Base-by-base conservation (phyloP, 495 filamentous ascomycete genomes). In the Neurospora sp. region DNA sequence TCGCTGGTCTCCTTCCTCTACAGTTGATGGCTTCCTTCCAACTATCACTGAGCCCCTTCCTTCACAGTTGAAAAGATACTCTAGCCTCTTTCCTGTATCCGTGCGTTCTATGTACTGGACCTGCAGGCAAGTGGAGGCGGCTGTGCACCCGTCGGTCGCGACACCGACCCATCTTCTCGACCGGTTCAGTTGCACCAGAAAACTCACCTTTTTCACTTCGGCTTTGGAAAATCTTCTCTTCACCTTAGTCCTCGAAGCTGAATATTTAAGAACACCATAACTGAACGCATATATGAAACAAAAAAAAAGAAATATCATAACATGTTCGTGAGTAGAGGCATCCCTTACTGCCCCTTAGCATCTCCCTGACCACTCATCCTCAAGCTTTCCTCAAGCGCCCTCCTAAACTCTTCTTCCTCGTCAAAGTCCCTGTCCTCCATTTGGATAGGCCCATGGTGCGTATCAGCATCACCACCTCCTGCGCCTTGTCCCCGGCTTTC, bases 341-440 rank as follows among this genome's bases (percentile, higher is more conserved):
- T 35, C 54, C 54, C 54, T 66, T 37, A 66, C 14, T 66, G 54
- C 27, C 54, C 27, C 54, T 35, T 35, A 14, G 27, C 14, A 66
- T 35, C 54, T 18, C 27, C 27, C 27, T 66, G 54, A 42, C 72
- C 70, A 46, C 73, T 74, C 12, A 75, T 75, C 73, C 69, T 83
- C 81, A 87, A 73, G 71, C 87, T 87, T 77, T 85, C 85, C 73
- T 84, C 82, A 73, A 87, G 73, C 39, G 82, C 87, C 35, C 78
- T 78, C 71, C 74, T 82, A 72, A 88, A 76, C 44, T 85, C 84
- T 73, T 84, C 86, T 44, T 86, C 82, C 39, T 82, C 78, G 2
- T 79, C 83, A 0, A 76, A 78, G 10, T 79, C 79, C n/a, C 66
- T 73, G 39, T 74, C 77, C 8, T 71, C 78, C 35, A 70, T 48